Evolutionary conservation across 2,329 filamentous ascomycete species (phyloP).

Genomic region (Colletotrichum liaoningense): DNA sequence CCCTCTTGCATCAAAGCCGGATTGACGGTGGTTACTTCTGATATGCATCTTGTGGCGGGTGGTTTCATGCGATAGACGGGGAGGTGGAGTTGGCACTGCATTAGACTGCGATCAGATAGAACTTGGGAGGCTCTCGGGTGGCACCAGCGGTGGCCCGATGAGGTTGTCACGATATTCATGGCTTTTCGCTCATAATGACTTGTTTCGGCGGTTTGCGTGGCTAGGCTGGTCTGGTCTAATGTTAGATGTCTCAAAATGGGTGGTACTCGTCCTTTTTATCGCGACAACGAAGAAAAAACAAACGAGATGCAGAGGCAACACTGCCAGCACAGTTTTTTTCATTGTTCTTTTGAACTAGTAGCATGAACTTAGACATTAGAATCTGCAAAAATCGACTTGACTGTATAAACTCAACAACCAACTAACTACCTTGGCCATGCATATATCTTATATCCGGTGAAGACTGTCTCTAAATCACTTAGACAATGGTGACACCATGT

Average conservation of each 20-base stretch:
- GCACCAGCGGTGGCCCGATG: conserved; percentile 33
- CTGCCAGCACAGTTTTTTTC: not conserved
- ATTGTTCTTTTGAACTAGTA: conserved; percentile 1
- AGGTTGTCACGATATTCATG: conserved; percentile 39
- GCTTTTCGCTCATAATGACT: conserved; percentile 37
- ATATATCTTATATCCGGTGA: not conserved
- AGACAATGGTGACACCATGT: not conserved
- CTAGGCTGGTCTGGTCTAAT: conserved; percentile 35
- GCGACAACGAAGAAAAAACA: conserved; percentile 17
- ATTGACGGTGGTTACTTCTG: conserved; percentile 37
- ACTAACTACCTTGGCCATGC: not conserved
- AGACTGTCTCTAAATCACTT: not conserved
- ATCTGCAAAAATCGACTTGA: conserved; percentile 23
- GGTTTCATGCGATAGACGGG: conserved; percentile 40
- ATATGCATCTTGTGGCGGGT: conserved; percentile 38
- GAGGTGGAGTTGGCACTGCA: conserved; percentile 44
- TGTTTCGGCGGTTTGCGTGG: conserved; percentile 31
- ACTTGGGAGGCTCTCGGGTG: conserved; percentile 36
- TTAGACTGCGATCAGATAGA: conserved; percentile 46
- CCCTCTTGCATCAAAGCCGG: conserved; percentile 37
- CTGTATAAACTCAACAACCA: conserved; percentile 1
- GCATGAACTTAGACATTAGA: conserved; percentile 24
- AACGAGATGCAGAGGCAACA: not conserved
- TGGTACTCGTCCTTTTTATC: conserved; percentile 22
- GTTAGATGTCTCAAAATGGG: conserved; percentile 35